Evolutionary conservation across 371 early-diverging fungal species (phyloP), one percentile per base, ranked within the genome.

Genomic region (Rhizomucor pusillus): DNA sequence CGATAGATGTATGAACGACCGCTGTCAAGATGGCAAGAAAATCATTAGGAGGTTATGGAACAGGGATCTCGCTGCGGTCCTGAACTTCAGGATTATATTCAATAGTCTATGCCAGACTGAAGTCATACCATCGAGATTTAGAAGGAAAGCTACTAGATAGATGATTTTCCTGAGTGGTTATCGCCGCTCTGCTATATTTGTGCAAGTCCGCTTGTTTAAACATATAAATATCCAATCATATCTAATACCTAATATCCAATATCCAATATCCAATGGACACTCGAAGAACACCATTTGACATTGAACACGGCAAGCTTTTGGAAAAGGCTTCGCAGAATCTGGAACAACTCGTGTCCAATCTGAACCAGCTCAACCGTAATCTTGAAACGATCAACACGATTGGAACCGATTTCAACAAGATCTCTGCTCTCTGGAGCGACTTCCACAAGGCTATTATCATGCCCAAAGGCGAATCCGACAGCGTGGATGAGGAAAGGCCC

Each of bases 311-410:
- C 23, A 41, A 35, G 1, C 46, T 69, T 14, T 34, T 69, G 19
- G 57, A 63, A 44, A 55, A 73, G 46, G 63, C 53, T 13, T 16
- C 52, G 1, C 60, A 78, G 62, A 76, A 67, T 11, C 50, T 84
- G n/a, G 69, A 75, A 16, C 73, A 81, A 40, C 71, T 79, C 14
- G 50, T 69, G 12, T 37, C 64, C 29, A 81, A 84, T 55, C 48
- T 84, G 48, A 69, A 65, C 45, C 68, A 67, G 10, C 54, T 84
- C 44, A 71, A 76, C 47, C 66, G 75, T 34, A 82, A 81, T 58
- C 56, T 84, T 33, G 80, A 84, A 11, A 75, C 76, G 7, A 66
- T 81, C 54, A 68, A 75, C 53, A 71, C 79, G 12, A 74, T 84
- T 44, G 85, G 82, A 7, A 62, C 58, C 18, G 79, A 79, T 46